Evolutionary conservation across 768 basidiomycete genomes (phyloP), one percentile per base, ranked within the genome.

Genomic region (Mycena vitilis): DNA sequence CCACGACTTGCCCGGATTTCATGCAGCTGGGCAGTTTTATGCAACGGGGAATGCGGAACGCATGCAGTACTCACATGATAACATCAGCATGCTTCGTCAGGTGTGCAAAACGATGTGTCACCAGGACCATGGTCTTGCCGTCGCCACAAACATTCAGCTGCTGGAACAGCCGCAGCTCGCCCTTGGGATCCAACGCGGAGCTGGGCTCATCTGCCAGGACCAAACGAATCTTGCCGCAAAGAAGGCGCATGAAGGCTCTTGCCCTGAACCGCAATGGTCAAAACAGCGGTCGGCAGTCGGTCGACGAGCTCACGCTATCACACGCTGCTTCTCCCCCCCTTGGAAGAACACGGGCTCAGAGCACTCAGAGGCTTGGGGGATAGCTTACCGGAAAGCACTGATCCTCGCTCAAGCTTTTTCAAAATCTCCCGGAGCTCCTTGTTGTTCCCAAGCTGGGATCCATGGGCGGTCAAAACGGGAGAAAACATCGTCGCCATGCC

Each of bases 111-210:
- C 68, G 48, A 40, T 69, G 68, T 1, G 66, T 68, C 3, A 68
- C 61, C 30, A 63, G 63, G 13, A 68, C 47, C 65, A 67, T 36
- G 4, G 70, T 67, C 38, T 68, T 68, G 2, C 66, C 70, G 20
- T 52, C 65, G 36, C 63, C 42, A 5, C 45, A 34, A n/a, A 51
- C 56, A 9, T 59, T 11, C 0, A 60, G 60, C 4, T 45, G 25
- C 16, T 69, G 18, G 34, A 71, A 71, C n/a, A 71, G 51, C 2
- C 51, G 52, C 30, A 34, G 22, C 16, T 71, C 71, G 13, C 52
- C 71, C 47, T 68, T 67, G 20, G 71, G 63, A 51, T 71, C 71
- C 34, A 69, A 36, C 1, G 66, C 66, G 13, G 67, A 63, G 47
- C 53, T 38, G 55, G 44, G 42, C 42, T 44, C 42, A 16, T 44